Conservation (phyloP, 371 early-diverging fungal genomes). For the Mucor sp. region DNA sequence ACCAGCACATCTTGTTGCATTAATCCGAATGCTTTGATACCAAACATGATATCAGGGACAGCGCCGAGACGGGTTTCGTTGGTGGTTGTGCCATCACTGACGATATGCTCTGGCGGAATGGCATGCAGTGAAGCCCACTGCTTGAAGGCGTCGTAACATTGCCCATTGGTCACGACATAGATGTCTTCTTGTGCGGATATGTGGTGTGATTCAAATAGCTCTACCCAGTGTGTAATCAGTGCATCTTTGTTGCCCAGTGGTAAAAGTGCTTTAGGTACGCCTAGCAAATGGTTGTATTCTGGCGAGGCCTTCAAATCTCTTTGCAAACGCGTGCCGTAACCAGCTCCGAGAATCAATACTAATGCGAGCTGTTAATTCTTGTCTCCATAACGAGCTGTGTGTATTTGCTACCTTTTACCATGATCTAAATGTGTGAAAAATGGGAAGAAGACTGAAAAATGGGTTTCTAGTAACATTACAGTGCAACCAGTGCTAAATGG, state of each 20-base stretch:
- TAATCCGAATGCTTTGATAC: constrained; percentile 41
- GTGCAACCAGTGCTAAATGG: no score
- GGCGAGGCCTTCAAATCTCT: constrained; percentile 34
- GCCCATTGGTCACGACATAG: constrained; percentile 50
- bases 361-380: background rate
- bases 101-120: constrained; percentile 46
- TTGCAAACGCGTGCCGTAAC: constrained; percentile 62
- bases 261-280: constrained; percentile 54
- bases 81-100: constrained; percentile 53
- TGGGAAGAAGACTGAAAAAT: background rate
- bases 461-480: no score
- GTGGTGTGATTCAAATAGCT: constrained; percentile 32
- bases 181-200: constrained; percentile 26
- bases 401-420: constrained; percentile 5
- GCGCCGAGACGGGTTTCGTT: constrained; percentile 65
- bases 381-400: background rate
- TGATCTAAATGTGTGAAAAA: background rate
- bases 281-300: constrained; percentile 42
- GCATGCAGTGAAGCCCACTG: constrained; percentile 48
- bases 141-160: constrained; percentile 43
- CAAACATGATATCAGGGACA: constrained; percentile 57
- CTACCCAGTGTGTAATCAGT: constrained; percentile 56
- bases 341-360: constrained; percentile 59
- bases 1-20: constrained; percentile 45
- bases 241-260: constrained; percentile 52